These are phyloP conservation scores for Cladosporium austrohemisphaericum DNA, from an alignment of 2,329 filamentous ascomycete species.

Conservation along the genomic window DNA sequence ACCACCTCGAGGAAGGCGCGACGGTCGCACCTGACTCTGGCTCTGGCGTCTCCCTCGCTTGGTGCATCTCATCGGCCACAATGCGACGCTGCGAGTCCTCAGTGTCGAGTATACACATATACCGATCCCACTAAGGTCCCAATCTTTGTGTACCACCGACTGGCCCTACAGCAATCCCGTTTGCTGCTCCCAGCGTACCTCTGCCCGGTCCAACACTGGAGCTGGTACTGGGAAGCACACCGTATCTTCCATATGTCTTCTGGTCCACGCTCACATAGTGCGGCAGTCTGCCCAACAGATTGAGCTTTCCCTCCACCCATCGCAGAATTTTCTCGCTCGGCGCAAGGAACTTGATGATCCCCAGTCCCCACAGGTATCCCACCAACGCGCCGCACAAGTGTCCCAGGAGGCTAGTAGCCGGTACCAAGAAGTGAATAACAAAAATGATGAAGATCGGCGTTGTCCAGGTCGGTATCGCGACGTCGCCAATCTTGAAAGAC, in stretches of 20 bases:
- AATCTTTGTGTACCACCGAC: slow-evolving; percentile 64
- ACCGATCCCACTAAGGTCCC: slow-evolving; percentile 51
- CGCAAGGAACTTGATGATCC: slow-evolving; percentile 83
- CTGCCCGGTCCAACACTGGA: slow-evolving; percentile 23
- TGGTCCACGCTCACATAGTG: slow-evolving; percentile 94
- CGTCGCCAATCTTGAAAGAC: slow-evolving; percentile 61
- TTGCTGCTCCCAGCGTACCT: slow-evolving; percentile 27
- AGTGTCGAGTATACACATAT: background rate
- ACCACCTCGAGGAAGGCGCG: slow-evolving; percentile 6
- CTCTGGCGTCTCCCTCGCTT: too few relatives aligned
- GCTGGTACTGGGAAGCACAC: slow-evolving; percentile 63
- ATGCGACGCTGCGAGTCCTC: background rate
- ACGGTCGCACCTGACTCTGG: background rate
- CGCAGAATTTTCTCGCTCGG: slow-evolving; percentile 84
- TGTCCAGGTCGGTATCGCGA: slow-evolving; percentile 85
- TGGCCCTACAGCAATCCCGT: slow-evolving; percentile 53
- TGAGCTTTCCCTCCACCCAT: slow-evolving; percentile 85
- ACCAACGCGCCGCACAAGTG: slow-evolving; percentile 80
- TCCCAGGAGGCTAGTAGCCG: slow-evolving; percentile 77
- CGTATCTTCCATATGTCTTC: slow-evolving; percentile 91
- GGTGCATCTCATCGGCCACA: too few relatives aligned
- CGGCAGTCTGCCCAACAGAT: slow-evolving; percentile 76
- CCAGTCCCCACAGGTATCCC: slow-evolving; percentile 83
- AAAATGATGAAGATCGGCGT: slow-evolving; percentile 76
- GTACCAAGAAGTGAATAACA: slow-evolving; percentile 71